A percentile compares a stretch with the other conserved stretches of the same genome.
phyloP scores from a whole-genome alignment of 805 yeast genomes.

The Nakazawaea pomicola region DNA sequence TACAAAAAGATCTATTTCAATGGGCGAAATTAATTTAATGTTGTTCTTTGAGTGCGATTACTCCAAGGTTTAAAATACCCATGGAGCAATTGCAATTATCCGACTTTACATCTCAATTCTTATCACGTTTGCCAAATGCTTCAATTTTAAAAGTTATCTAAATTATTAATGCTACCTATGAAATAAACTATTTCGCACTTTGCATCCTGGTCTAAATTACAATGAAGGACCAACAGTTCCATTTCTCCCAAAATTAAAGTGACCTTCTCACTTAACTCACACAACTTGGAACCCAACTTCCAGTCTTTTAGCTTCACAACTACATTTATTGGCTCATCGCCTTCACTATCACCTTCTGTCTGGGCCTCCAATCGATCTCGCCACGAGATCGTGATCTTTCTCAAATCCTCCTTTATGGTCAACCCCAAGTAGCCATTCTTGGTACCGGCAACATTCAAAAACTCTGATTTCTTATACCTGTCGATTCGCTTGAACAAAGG shows the following conservation, averaged over 20 bases:
- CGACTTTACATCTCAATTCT: constrained; percentile 31
- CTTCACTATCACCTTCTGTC: constrained; percentile 19
- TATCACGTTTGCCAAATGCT: no score
- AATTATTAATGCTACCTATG: constrained; percentile 33
- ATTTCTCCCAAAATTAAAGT: constrained; percentile 52
- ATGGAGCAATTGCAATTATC: constrained; percentile 36
- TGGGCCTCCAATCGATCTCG: constrained; percentile 46
- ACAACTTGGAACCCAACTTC: constrained; percentile 58
- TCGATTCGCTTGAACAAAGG: constrained; percentile 59
- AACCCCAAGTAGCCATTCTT: constrained; percentile 46
- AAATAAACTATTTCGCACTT: constrained; percentile 63
- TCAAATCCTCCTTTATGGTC: constrained; percentile 50
- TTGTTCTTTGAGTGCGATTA: constrained; percentile 59
- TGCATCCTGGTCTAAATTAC: constrained; percentile 59
- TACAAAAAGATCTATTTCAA: no score
- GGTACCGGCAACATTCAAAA: constrained; percentile 45
- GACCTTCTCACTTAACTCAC: constrained; percentile 56
- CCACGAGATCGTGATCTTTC: constrained; percentile 54
- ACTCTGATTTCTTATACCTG: constrained; percentile 52
- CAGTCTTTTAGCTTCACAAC: constrained; percentile 58
- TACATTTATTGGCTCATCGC: constrained; percentile 35
- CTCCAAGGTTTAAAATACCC: constrained; percentile 27
- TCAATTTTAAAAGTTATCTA: background rate
- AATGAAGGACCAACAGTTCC: constrained; percentile 60
- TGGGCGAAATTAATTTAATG: constrained; percentile 41